A percentile compares a stretch with the other conserved stretches of the same genome.
phyloP scores from a whole-genome alignment of 345 rosid genomes.

The Ceriops decandra region DNA sequence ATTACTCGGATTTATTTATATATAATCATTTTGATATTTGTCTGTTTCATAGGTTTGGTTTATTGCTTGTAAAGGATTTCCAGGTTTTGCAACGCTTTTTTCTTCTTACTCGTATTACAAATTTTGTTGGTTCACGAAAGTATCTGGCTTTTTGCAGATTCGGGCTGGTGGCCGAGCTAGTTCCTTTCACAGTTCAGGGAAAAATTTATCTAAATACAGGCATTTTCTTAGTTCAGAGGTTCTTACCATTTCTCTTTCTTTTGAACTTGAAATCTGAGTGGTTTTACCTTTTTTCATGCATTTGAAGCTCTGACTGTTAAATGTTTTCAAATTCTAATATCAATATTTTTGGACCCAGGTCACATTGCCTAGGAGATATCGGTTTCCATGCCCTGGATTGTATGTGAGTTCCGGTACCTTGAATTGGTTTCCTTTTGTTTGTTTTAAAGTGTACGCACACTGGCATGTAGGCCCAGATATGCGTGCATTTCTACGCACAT shows the following conservation, averaged over 20 bases:
- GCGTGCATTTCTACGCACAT: too few species aligned
- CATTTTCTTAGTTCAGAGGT: slow-evolving; percentile 55
- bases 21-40: neutral
- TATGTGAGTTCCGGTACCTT: slow-evolving; percentile 40
- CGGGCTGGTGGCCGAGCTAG: slow-evolving; percentile 37
- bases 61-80: slow-evolving; percentile 2
- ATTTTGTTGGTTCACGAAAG: neutral
- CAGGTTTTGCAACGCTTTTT: neutral
- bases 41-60: neutral
- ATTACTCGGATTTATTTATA: slow-evolving; percentile 34
- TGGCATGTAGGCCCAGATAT: neutral
- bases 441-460: neutral
- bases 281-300: neutral
- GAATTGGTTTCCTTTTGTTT: neutral
- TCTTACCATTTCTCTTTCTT: slow-evolving; percentile 14
- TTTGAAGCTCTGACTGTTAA: neutral
- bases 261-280: neutral
- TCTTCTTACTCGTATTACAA: neutral
- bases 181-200: slow-evolving; percentile 34
- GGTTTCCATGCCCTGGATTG: slow-evolving; percentile 33
- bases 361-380: slow-evolving; percentile 34
- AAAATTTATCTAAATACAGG: slow-evolving; percentile 37
- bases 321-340: neutral
- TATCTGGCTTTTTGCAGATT: slow-evolving; percentile 26
- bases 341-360: slow-evolving; percentile 34